These are phyloP conservation scores for Alliaria petiolata DNA, from an alignment of 345 rosid genomes.

Conservation along the genomic window DNA sequence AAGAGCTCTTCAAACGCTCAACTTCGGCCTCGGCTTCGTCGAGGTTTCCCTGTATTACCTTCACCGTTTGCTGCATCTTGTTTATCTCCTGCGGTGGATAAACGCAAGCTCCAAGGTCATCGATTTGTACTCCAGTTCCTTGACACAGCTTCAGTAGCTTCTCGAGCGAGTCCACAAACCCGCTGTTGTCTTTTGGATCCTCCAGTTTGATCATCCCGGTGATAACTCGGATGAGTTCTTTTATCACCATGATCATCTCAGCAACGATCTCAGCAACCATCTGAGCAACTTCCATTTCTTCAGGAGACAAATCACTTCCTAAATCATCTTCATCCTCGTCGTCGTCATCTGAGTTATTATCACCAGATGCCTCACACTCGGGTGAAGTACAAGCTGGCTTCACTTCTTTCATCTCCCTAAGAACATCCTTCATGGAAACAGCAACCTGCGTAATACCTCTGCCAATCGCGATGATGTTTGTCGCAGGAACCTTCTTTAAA, in stretches of 20 bases:
- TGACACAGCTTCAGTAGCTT: constrained; percentile 59
- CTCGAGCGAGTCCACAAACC: constrained; percentile 68
- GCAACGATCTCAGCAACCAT: constrained; percentile 56
- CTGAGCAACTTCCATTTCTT: constrained; percentile 84
- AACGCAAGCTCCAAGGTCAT: constrained; percentile 81
- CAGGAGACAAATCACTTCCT: constrained; percentile 69
- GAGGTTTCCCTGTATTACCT: constrained; percentile 34
- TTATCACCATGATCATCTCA: constrained; percentile 46
- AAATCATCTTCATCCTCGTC: no score
- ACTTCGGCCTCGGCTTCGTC: constrained; percentile 44
- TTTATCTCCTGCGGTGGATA: constrained; percentile 81
- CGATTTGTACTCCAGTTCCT: constrained; percentile 59
- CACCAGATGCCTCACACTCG: constrained; percentile 36
- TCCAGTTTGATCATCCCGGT: constrained; percentile 68
- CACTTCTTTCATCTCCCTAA: constrained; percentile 94
- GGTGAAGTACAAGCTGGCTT: constrained; percentile 47
- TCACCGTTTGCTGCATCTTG: constrained; percentile 42
- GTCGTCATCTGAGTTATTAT: constrained; percentile 34
- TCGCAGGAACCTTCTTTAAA: constrained; percentile 74
- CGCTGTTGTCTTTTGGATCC: constrained; percentile 42
- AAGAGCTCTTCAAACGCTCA: constrained; percentile 37
- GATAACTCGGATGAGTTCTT: constrained; percentile 77
- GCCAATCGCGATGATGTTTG: constrained; percentile 75
- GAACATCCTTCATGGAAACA: constrained; percentile 84
- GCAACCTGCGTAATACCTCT: constrained; percentile 84